These are phyloP conservation scores for Xylaria sp. DNA, from an alignment of 2,329 filamentous ascomycete species.

Conservation along the genomic window DNA sequence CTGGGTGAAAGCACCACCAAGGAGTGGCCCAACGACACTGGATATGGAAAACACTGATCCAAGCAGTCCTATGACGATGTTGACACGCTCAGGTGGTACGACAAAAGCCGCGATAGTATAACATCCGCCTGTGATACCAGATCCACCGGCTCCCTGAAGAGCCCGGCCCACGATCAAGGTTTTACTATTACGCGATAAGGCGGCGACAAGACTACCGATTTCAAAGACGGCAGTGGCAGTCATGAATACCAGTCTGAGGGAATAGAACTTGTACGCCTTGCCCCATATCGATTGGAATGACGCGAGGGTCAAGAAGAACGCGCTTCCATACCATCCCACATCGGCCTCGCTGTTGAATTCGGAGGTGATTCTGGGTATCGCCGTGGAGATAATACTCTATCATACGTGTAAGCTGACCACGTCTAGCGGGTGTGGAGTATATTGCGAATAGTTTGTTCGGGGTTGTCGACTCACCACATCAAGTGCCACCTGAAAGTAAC, in stretches of 20 bases:
- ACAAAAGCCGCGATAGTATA: conserved; percentile 46
- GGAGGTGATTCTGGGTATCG: conserved; percentile 65
- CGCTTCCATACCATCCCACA: conserved; percentile 69
- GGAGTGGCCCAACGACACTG: conserved; percentile 7
- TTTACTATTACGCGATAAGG: conserved; percentile 28
- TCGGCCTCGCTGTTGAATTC: conserved; percentile 62
- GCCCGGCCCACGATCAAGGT: conserved; percentile 39
- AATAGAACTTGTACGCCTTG: conserved; percentile 59
- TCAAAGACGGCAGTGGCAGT: conserved; percentile 34
- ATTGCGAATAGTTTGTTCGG: too few species aligned
- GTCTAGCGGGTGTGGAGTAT: too few species aligned
- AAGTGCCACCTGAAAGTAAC: too few species aligned
- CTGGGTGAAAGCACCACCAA: conserved; percentile 1
- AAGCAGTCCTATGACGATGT: conserved; percentile 46
- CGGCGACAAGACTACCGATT: conserved; percentile 33
- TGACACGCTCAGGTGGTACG: conserved; percentile 22
- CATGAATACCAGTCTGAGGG: conserved; percentile 37
- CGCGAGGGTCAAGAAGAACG: conserved; percentile 62
- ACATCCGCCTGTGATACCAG: conserved; percentile 52
- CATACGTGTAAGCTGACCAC: too few species aligned
- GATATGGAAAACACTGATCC: conserved; percentile 48
- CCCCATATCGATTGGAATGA: conserved; percentile 59
- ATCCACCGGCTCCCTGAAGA: conserved; percentile 45
- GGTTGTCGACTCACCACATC: too few species aligned
- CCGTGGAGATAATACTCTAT: conserved; percentile 66